phyloP scores from a whole-genome alignment of 306 rosid species.

The Ormosia semicastrata region DNA sequence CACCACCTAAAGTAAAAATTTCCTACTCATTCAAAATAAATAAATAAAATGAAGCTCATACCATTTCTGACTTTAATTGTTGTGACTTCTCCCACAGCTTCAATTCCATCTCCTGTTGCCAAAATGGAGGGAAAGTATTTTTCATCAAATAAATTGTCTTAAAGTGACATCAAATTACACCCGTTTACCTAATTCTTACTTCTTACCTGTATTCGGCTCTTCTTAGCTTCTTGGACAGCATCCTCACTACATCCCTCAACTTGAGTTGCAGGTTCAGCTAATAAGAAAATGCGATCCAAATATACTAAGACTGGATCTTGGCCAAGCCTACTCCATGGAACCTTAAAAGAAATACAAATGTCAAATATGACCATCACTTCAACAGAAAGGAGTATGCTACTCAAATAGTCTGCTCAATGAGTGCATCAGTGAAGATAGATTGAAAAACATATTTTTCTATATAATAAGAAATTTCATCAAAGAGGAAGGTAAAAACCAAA shows the following conservation, averaged over 20 bases:
- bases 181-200: constrained; percentile 30
- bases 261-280: constrained; percentile 96
- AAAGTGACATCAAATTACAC: constrained; percentile 5
- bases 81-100: constrained; percentile 83
- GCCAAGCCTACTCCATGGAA: constrained; percentile 99
- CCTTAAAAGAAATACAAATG: constrained; percentile 46
- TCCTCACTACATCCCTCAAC: constrained; percentile 83
- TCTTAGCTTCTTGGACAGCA: constrained; percentile 92
- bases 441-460: background rate
- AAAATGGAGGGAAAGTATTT: constrained; percentile 26
- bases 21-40: constrained; percentile 18
- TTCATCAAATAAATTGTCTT: constrained; percentile 10
- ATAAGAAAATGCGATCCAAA: constrained; percentile 87
- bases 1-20: constrained; percentile 10
- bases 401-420: background rate
- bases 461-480: background rate
- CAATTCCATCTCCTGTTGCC: constrained; percentile 85
- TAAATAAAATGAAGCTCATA: constrained; percentile 31
- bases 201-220: constrained; percentile 70
- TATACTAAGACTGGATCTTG: constrained; percentile 94
- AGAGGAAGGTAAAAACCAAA: background rate
- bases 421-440: background rate
- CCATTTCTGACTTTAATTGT: constrained; percentile 75
- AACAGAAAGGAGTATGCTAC: constrained; percentile 16
- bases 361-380: constrained; percentile 19